A percentile compares a stretch with the other conserved stretches of the same genome.
Conservation (phyloP, 2,329 filamentous ascomycete species). For the Pseudogymnoascus sp. region DNA sequence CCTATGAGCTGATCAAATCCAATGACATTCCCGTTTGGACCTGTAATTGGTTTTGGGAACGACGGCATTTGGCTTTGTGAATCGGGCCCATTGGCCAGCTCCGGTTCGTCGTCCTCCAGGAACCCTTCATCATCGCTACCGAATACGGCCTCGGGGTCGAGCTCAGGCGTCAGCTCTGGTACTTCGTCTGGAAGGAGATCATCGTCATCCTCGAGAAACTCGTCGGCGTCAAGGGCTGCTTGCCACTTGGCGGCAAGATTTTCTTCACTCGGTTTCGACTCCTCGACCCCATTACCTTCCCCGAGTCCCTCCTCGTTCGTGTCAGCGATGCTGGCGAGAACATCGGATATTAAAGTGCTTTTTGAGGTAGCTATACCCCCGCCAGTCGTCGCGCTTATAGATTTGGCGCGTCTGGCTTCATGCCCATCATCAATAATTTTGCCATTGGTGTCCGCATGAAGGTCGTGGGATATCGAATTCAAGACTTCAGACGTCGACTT, state of each 20-base stretch:
- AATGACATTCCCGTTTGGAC: slow-evolving; percentile 28
- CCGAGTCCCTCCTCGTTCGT: slow-evolving; percentile 29
- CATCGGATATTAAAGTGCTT: slow-evolving; percentile 22
- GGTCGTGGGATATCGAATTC: slow-evolving; percentile 37
- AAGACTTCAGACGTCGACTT: slow-evolving; percentile 66
- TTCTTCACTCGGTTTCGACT: slow-evolving; percentile 33
- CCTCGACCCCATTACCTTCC: background rate
- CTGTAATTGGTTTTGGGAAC: slow-evolving; percentile 22
- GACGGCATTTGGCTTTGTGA: slow-evolving; percentile 21
- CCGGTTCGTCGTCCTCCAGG: slow-evolving; percentile 49
- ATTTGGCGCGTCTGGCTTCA: slow-evolving; percentile 12
- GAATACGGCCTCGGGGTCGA: slow-evolving; percentile 60
- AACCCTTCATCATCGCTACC: slow-evolving; percentile 83
- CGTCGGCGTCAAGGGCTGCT: slow-evolving; percentile 69
- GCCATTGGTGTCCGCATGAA: slow-evolving; percentile 18
- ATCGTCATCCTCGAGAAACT: slow-evolving; percentile 49
- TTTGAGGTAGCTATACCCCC: slow-evolving; percentile 22
- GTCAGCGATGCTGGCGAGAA: slow-evolving; percentile 24
- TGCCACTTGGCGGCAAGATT: slow-evolving; percentile 78
- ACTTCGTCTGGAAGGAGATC: slow-evolving; percentile 50
- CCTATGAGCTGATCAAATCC: slow-evolving; percentile 17
- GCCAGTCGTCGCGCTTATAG: slow-evolving; percentile 18
- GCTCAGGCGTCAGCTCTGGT: slow-evolving; percentile 35
- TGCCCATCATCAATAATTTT: slow-evolving; percentile 15
- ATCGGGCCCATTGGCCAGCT: slow-evolving; percentile 19